A percentile compares a stretch with the other conserved stretches of the same genome.
Conservation (phyloP, 2,329 filamentous ascomycete genomes). For the Emmonsiellopsis sp. region DNA sequence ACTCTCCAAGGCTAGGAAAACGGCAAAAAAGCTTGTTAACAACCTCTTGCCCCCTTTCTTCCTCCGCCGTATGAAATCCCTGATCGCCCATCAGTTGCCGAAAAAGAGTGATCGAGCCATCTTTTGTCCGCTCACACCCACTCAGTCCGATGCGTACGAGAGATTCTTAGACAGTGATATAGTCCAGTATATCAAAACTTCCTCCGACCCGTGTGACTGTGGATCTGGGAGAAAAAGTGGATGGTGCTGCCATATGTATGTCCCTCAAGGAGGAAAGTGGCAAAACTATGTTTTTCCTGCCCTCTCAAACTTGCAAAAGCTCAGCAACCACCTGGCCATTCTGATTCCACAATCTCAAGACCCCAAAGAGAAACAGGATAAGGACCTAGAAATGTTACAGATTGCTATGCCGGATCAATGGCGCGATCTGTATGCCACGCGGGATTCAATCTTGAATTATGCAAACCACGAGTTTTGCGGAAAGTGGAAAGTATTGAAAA, state of each 20-base stretch:
- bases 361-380: conserved; percentile 60
- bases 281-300: conserved; percentile 73
- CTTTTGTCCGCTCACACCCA: conserved; percentile 80
- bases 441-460: conserved; percentile 70
- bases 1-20: conserved; percentile 69
- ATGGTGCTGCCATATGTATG: conserved; percentile 62
- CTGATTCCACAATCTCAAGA: conserved; percentile 63
- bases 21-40: conserved; percentile 72
- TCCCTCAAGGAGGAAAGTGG: conserved; percentile 59
- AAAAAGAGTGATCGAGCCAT: conserved; percentile 92
- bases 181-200: conserved; percentile 57
- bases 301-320: conserved; percentile 72
- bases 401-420: conserved; percentile 66
- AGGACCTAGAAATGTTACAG: conserved; percentile 64
- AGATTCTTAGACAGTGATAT: conserved; percentile 66
- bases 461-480: conserved; percentile 88
- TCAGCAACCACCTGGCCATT: conserved; percentile 86
- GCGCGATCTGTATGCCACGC: conserved; percentile 61
- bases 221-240: conserved; percentile 61
- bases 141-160: conserved; percentile 74
- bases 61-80: conserved; percentile 79
- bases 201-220: conserved; percentile 61
- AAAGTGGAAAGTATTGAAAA: conserved; percentile 89
- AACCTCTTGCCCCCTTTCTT: conserved; percentile 88
- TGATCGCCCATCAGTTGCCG: conserved; percentile 86